Base-by-base conservation (phyloP, 2,329 filamentous ascomycete genomes). In the Metarhizium guizhouense region DNA sequence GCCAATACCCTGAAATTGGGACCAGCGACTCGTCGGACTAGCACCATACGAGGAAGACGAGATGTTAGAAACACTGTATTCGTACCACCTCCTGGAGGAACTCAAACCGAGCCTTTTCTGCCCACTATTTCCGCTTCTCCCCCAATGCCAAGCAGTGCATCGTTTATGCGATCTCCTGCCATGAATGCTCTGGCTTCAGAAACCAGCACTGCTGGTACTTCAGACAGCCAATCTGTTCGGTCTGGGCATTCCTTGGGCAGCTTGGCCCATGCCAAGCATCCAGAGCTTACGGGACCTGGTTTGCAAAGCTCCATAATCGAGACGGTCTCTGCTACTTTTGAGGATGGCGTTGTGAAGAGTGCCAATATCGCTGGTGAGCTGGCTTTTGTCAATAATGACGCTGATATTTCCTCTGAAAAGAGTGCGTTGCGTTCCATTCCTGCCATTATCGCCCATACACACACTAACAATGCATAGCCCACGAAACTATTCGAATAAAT, bases 31-130 rank as follows among this genome's bases (percentile, higher is more conserved):
- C 82, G 87, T 30, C 87, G 84, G 64, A 75, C 82, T 14, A 87
- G 88, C 49, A 96, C 91, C 14, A 76, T 95, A 16, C 83, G 94
- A 62, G 94, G 94, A 53, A 87, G 94, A 58, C 83, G 94, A 67
- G 93, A 97, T 68, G 90, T 95, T 59, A 84, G 93, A 57, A 95
- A 95, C 70, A 96, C 92, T 1, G 85, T 96, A 54, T 93, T 94
- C 66, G 79, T 92, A 60, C 86, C 89, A 10, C 68, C 73, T 3
- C 60, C 45, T 30, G 57, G 40, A 36, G 36, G 14, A n/a, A 25
- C 36, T 47, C 47, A 50, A 13, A 47, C 34, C 25, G 54, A 56
- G 16, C 25, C 45, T 16, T 30, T 18, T 13, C 25, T 55, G 43
- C 51, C 57, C 7, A 48, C 54, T 3, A 47, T 54, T 36, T 45